Conservation (phyloP, 2,329 filamentous ascomycete genomes). For the Pseudocercospora musae region DNA sequence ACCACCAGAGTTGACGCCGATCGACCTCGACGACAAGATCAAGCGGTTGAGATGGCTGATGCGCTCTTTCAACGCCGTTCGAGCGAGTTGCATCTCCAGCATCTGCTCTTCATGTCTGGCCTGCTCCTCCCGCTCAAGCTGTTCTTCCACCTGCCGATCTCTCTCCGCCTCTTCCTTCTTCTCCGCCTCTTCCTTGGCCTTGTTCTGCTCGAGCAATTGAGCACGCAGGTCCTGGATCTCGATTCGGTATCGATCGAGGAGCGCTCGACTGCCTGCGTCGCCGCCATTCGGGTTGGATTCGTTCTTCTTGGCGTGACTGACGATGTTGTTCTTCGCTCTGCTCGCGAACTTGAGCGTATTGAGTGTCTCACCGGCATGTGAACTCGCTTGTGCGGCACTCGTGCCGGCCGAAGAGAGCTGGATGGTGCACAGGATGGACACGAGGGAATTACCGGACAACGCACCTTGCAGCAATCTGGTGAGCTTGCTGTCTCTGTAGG, state of each 20-base stretch:
- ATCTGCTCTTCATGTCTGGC: conserved; percentile 84
- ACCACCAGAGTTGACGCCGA: conserved; percentile 83
- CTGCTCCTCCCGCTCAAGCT: conserved; percentile 71
- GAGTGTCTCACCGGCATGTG: conserved; percentile 80
- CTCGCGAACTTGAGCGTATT: conserved; percentile 97
- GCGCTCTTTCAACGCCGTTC: conserved; percentile 92
- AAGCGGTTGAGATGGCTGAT: conserved; percentile 95
- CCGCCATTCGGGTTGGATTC: conserved; percentile 75
- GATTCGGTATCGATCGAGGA: conserved; percentile 89
- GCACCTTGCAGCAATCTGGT: conserved; percentile 89
- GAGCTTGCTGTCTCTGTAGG: conserved; percentile 96
- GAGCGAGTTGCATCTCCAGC: conserved; percentile 94
- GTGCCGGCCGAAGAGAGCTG: conserved; percentile 73
- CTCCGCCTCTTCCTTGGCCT: conserved; percentile 52
- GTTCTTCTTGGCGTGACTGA: conserved; percentile 92
- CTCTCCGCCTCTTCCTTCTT: conserved; percentile 57
- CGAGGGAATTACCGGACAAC: conserved; percentile 85
- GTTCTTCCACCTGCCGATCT: conserved; percentile 65
- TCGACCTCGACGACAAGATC: conserved; percentile 92
- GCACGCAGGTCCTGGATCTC: conserved; percentile 80
- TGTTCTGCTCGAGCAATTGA: conserved; percentile 81
- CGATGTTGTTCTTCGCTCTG: conserved; percentile 94
- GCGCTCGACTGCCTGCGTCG: conserved; percentile 79
- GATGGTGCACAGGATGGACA: conserved; percentile 96
- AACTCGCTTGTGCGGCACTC: conserved; percentile 66